Percentiles rank a stretch among this genome's conserved stretches.
Evolutionary conservation across 1,284 basidiomycete species (phyloP).

Genomic region (Prillingera fragicola): DNA sequence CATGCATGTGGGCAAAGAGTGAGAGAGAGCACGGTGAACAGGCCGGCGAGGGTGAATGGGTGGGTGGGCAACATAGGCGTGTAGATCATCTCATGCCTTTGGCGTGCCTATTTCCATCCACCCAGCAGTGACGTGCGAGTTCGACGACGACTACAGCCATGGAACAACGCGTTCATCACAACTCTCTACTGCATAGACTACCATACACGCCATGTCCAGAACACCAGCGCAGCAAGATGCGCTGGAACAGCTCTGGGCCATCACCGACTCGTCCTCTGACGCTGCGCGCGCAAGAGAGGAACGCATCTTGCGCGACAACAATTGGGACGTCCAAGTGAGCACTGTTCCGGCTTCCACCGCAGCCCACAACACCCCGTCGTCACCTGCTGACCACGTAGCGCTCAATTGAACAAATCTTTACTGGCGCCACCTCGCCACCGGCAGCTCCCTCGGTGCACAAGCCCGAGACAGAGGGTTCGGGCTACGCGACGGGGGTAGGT

Average conservation of each 20-base stretch:
- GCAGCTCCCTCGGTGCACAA: slow-evolving; percentile 5
- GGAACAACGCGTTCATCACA: no score
- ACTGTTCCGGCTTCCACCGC: neutral
- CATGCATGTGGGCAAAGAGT: no score
- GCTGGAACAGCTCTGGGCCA: slow-evolving; percentile 41
- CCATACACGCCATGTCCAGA: slow-evolving; percentile 21
- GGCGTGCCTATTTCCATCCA: no score
- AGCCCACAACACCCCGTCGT: neutral
- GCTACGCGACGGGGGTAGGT: slow-evolving; percentile 17
- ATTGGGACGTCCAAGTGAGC: slow-evolving; percentile 46
- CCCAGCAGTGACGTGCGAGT: no score
- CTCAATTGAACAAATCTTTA: slow-evolving; percentile 37
- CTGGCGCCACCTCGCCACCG: slow-evolving; percentile 10
- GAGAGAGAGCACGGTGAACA: no score
- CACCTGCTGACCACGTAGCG: slow-evolving; percentile 17
- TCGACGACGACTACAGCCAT: no score
- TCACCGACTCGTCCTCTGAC: slow-evolving; percentile 39
- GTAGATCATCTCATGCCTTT: no score
- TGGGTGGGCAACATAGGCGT: no score
- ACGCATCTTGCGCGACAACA: slow-evolving; percentile 39
- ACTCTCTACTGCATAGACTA: neutral
- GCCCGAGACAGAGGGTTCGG: slow-evolving; percentile 8
- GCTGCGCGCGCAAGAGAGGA: slow-evolving; percentile 39
- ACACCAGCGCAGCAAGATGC: slow-evolving; percentile 31
- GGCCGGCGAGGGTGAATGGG: no score